Base-by-base conservation (phyloP, 768 basidiomycete genomes). In the Lentinula aciculospora region DNA sequence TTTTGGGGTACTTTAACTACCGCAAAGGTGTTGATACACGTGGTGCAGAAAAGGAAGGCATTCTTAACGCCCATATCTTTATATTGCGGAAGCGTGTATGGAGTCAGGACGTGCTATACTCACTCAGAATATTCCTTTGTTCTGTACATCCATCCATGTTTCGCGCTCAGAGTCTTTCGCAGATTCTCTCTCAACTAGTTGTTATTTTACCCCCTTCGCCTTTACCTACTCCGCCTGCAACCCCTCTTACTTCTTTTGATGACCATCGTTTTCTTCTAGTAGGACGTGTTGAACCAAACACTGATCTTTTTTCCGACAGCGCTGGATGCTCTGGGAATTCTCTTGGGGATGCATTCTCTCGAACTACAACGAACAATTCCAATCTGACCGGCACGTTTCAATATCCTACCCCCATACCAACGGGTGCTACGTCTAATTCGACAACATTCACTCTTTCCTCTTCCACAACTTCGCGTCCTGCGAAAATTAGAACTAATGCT, bases 141-240 rank as follows among this genome's bases (percentile, higher is more conserved):
- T 56, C 19, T 23, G 23, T 32, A 9, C 28, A 15, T 42, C 28
- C 36, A 23, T 36, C 32, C 25, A 57, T 48, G 56, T 57, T 57
- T 37, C 45, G 46, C 34, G 6, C 44, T 27, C 56, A 27, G 28
- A 28, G 36, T 25, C 31, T 57, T 25, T 47, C 56, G 9, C 34
- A 39, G 3, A 28, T 27, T 15, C 46, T 57, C 8, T 46, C 56
- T 25, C 28, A 47, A 21, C 6, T 48, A 10, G 46, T 57, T 29
- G 40, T 56, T n/a, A 19, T 54, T n/a, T 31, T 56, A 34, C 54
- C 56, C 15, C 31, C 56, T 23, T 36, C 45, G 7, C 56, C 56
- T 15, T 27, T 39, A 23, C 46, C 46, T 6, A 32, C 56, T 4
- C 56, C 44, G 29, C 45, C 56, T 23, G 34, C n/a, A 21, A 28